Base-by-base conservation (phyloP, 768 basidiomycete species). In the Saitozyma sp. region DNA sequence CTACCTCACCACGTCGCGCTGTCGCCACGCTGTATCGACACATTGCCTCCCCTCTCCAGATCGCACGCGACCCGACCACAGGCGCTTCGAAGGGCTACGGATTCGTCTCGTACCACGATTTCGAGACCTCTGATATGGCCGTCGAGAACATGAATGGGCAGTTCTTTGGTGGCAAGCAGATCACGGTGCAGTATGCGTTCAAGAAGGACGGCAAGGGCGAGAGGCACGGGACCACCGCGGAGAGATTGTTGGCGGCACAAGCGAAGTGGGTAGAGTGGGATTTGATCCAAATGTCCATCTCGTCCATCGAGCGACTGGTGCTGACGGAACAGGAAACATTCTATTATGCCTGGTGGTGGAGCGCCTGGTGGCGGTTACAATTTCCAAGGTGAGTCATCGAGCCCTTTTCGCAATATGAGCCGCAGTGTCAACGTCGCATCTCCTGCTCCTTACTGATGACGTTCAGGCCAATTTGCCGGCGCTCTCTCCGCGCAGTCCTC, bases 181-280 rank as follows among this genome's bases (percentile, higher is more conserved):
- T 99, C 75, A 87, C 89, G 16, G 93, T 96, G 10, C 93, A 97
- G 77, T 99, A 96, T 78, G 95, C 96, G 2, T 97, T 98, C 85
- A 98, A 99, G 82, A 98, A 98, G 82, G 96, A 98, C 74, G 93
- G 92, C 50, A 95, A 97, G 77, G 95, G 95, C 61, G 96, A 99
- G 80, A 86, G 96, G 6, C 96, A 98, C 74, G 96, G 96, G 38
- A 96, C 95, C 10, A 84, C 89, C 14, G 94, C 96, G n/a, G 96
- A 99, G 81, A 88, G 96, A 61, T 86, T 97, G 41, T 86, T 99
- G 70, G 93, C 94, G 3, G 87, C 92, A 2, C 94, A 98, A 79
- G 96, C 95, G 52, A 86, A 91, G 68, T 89, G 62, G 83, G 85
- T 54, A 9, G n/a, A 46, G 45, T 46, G 29, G 29, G 29, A 29